Conservation (phyloP, 805 yeast genomes). For the Debaryomyces tyrocola region DNA sequence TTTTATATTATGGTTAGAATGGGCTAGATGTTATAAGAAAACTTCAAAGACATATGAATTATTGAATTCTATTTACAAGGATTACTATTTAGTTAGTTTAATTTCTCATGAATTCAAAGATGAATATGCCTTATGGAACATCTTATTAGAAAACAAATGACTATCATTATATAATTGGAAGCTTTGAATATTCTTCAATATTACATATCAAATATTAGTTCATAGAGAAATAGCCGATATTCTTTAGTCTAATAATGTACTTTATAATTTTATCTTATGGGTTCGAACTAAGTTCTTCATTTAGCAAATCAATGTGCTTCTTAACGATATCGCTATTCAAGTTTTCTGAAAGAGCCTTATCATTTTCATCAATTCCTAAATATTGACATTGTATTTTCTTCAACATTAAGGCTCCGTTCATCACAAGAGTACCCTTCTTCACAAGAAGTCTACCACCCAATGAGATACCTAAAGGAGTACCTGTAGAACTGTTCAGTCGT, state of each 20-base stretch:
- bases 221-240: too few relatives aligned
- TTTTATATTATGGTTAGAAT: conserved; percentile 84
- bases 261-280: not conserved
- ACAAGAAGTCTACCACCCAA: conserved; percentile 62
- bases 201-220: too few relatives aligned
- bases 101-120: conserved; percentile 81
- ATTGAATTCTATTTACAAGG: conserved; percentile 58
- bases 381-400: conserved; percentile 30
- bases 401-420: conserved; percentile 47
- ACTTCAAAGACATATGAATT: conserved; percentile 56
- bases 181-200: not conserved
- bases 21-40: conserved; percentile 80
- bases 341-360: conserved; percentile 20
- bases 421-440: conserved; percentile 45
- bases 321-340: conserved; percentile 36
- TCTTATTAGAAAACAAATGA: conserved; percentile 32
- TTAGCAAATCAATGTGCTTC: conserved; percentile 40
- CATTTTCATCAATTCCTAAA: conserved; percentile 27
- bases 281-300: conserved; percentile 20
- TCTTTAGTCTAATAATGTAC: not conserved
- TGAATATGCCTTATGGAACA: conserved; percentile 76
- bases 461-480: conserved; percentile 39
- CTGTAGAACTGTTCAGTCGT: conserved; percentile 20
- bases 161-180: not conserved
- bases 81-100: conserved; percentile 77